Base-by-base conservation (phyloP, 2,329 filamentous ascomycete genomes). In the Arachnomyces sp. region DNA sequence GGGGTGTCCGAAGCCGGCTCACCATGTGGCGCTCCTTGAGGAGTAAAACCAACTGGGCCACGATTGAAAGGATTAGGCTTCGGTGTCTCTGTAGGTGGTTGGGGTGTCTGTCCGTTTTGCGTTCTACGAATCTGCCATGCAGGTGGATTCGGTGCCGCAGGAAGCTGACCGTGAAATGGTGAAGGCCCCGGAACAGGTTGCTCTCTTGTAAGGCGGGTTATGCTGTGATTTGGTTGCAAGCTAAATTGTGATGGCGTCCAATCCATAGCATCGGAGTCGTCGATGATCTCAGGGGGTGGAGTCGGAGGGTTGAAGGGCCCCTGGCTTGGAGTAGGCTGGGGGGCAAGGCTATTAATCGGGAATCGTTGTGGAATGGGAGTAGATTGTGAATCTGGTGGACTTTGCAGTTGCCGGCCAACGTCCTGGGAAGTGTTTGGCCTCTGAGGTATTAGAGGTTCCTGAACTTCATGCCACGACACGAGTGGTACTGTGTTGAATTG, bases 221-320 rank as follows among this genome's bases (percentile, higher is more conserved):
- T 45, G 37, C 56, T 57, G 11, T 57, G 46, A 5, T 36, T 60
- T 25, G 59, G 58, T 33, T 53, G 54, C 14, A 65, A 52, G 14
- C 59, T 46, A 39, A 61, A 55, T 31, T 64, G 58, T 28, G 67
- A 65, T n/a, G 69, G 69, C 28, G 65, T 66, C 69, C 69, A 72
- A 44, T 72, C 69, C 69, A 72, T 72, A 31, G 58, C 59, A 43
- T 70, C 66, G 13, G 49, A 53, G 15, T 49, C 47, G 28, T 56
- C 52, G 17, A 49, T 44, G 9, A 50, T 49, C 36, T 65, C 64
- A 4, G 60, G 58, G 11, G 63, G 61, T 37, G 60, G 61, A 14
- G 63, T 64, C 14, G 60, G 53, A 34, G 54, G 53, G 37, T 62
- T 55, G 28, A 53, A 42, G 45, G 36, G 16, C 48, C 41, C 25